Evolutionary conservation across 345 rosid species (phyloP), one percentile per base, ranked within the genome.

Genomic region (Linum usitatissimum): DNA sequence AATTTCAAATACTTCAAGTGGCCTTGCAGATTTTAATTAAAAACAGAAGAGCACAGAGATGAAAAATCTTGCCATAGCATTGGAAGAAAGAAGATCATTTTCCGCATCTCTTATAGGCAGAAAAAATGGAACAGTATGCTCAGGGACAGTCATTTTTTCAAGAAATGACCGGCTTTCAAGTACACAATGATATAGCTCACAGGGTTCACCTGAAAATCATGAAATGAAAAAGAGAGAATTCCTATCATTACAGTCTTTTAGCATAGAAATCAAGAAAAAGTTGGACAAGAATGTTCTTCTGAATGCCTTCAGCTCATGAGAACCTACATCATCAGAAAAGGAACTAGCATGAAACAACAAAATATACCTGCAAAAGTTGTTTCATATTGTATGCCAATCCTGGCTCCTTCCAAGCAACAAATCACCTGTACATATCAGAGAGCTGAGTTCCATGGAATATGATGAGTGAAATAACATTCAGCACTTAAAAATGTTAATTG

Each of bases 81-180:
- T 93, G 31, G 90, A 78, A 63, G 78, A 81, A 67, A 90, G 97
- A 75, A 86, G 90, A 75, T 86, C 94, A 79, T 73, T 84, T 86
- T 90, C 99, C 69, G 86, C 83, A 70, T 87, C 99, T 62, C 87
- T 81, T 61, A 90, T 67, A 28, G 97, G 97, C 66, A 93, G 73
- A 79, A 87, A 93, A 81, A 93, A 93, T 23, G 99, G 99, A 77
- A 93, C 66, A 68, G 97, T 93, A 67, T 93, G 99, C 71, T 93
- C 96, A 64, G 73, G 80, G 73, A 93, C 94, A 30, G 81, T 86
- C 99, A 93, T 87, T 79, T 84, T 93, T 70, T 93, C 94, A 65
- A 93, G 81, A 75, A 93, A 93, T 61, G 97, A 93, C 77, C 83
- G 90, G 79, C 96, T 93, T 71, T 87, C 91, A 65, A 93, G 90